Percentiles rank a stretch among this genome's conserved stretches.
Conservation (phyloP, 345 rosid species). For the Populus alba region DNA sequence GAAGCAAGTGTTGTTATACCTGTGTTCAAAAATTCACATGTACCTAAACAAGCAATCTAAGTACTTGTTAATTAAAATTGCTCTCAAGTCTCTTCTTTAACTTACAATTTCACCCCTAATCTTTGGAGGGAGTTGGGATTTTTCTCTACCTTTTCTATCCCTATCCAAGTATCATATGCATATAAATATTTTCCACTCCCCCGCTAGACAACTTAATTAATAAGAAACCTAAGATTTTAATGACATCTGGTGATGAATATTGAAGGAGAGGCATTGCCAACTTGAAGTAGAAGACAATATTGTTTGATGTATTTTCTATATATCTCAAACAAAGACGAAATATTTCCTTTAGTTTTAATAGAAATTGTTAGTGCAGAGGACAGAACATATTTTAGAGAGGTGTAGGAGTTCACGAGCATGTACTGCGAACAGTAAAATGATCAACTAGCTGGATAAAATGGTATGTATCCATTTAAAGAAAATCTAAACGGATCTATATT, state of each 20-base stretch:
- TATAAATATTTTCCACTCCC: neutral
- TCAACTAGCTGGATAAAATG: neutral
- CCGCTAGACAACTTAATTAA: neutral
- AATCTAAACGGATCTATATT: constrained; percentile 28
- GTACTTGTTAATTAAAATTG: neutral
- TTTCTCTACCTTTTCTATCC: neutral
- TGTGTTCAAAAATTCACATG: neutral
- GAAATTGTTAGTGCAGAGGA: neutral
- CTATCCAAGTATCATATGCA: neutral
- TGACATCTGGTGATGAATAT: neutral
- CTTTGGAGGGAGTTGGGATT: neutral
- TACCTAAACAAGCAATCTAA: neutral
- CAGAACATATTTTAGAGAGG: neutral
- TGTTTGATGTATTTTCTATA: neutral
- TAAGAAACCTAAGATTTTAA: neutral
- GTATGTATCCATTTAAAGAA: constrained; percentile 23
- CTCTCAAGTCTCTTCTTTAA: neutral
- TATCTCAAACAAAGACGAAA: neutral
- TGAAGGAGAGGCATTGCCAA: neutral
- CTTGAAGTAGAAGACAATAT: neutral
- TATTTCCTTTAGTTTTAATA: no score
- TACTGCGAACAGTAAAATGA: constrained; percentile 7
- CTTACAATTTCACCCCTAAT: neutral
- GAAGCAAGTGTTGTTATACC: constrained; percentile 1
- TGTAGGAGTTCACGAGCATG: constrained; percentile 30